Percentiles rank a stretch among this genome's conserved stretches.
Conservation (phyloP, 2,329 filamentous ascomycete genomes). For the Colletotrichum euphorbiae region DNA sequence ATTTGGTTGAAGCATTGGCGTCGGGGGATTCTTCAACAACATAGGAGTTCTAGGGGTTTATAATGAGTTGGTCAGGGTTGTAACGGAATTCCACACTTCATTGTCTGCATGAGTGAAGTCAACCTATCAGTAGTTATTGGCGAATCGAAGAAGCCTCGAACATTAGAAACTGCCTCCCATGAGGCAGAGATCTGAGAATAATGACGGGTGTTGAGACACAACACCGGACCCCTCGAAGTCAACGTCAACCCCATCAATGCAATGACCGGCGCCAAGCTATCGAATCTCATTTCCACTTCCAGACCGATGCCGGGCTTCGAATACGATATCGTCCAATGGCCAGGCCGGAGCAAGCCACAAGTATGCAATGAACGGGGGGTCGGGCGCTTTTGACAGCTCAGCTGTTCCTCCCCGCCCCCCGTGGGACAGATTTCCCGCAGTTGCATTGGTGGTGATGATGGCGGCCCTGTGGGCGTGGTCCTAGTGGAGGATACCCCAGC, state of each 20-base stretch:
- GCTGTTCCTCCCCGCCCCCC: neutral
- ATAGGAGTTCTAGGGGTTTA: constrained; percentile 5
- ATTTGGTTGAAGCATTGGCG: constrained; percentile 39
- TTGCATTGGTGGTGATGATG: constrained; percentile 10
- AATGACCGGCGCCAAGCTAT: neutral
- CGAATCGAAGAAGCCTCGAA: no score
- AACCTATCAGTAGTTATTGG: no score
- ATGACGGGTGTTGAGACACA: no score
- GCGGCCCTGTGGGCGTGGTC: constrained; percentile 22
- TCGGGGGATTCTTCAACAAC: neutral
- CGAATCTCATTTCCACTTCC: neutral
- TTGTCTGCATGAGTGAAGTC: no score
- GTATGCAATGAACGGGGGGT: neutral
- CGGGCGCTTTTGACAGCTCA: neutral
- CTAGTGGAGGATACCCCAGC: constrained; percentile 10
- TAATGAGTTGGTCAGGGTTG: neutral
- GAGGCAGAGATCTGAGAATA: no score
- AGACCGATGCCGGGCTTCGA: neutral
- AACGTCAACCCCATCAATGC: no score
- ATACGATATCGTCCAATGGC: neutral
- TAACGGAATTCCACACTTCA: neutral
- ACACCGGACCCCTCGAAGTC: no score
- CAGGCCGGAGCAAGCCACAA: neutral
- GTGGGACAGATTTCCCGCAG: constrained; percentile 25
- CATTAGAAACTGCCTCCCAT: no score